A percentile compares a stretch with the other conserved stretches of the same genome.
These are phyloP conservation scores for Athelia psychrophila DNA, from an alignment of 1,284 basidiomycete genomes.

Conservation along the genomic window DNA sequence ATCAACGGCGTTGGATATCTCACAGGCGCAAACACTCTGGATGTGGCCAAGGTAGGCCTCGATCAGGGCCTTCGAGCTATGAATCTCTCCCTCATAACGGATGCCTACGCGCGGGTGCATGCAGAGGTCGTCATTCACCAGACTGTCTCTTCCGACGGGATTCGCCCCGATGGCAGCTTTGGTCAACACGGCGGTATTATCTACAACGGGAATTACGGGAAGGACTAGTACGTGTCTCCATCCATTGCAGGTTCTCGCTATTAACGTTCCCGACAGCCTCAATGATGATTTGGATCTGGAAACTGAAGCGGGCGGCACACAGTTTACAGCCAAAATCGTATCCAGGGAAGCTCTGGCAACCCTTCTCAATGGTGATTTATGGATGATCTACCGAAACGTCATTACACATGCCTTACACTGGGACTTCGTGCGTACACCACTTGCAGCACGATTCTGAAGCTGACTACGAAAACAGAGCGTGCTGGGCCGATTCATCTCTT, in stretches of 20 bases:
- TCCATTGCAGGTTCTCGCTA: not conserved
- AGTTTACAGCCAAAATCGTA: constrained; percentile 40
- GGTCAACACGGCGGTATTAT: constrained; percentile 32
- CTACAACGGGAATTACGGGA: constrained; percentile 36
- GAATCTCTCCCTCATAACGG: constrained; percentile 39
- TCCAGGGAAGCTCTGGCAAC: constrained; percentile 44
- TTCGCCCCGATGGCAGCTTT: constrained; percentile 32
- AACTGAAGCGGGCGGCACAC: constrained; percentile 49
- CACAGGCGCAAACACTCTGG: constrained; percentile 63
- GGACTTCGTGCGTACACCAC: constrained; percentile 52
- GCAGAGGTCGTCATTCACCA: constrained; percentile 36
- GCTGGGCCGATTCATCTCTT: constrained; percentile 60
- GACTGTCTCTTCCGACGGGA: constrained; percentile 25
- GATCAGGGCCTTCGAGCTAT: constrained; percentile 44
- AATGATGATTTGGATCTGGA: constrained; percentile 53
- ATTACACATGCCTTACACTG: constrained; percentile 56
- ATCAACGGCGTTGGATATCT: constrained; percentile 40
- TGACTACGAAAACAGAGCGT: constrained; percentile 39
- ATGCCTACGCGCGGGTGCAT: constrained; percentile 49
- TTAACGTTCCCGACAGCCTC: constrained; percentile 27
- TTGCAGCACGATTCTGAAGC: not conserved
- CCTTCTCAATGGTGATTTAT: constrained; percentile 49
- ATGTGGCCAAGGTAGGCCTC: constrained; percentile 55
- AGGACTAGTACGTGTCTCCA: constrained; percentile 21
- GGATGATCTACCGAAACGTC: constrained; percentile 67